A percentile compares a stretch with the other conserved stretches of the same genome.
These are phyloP conservation scores for Fusarium mexicanum DNA, from an alignment of 2,329 filamentous ascomycete genomes.

Conservation along the genomic window DNA sequence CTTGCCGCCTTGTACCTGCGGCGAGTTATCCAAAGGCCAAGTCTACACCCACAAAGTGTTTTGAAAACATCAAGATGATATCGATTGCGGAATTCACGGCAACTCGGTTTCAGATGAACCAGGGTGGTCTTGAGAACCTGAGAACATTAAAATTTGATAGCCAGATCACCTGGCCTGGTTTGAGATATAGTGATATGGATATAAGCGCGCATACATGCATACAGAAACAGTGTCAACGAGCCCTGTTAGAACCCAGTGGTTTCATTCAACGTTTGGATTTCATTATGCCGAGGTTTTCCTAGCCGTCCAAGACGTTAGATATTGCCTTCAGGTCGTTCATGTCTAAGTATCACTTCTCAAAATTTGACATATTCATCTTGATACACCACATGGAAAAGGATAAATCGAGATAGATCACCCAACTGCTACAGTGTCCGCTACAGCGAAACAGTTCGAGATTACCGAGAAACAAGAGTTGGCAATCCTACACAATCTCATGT, in stretches of 20 bases:
- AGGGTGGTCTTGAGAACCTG: neutral
- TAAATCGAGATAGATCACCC: neutral
- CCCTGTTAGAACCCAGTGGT: neutral
- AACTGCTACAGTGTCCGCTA: neutral
- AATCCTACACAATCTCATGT: neutral
- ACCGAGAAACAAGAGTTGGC: neutral
- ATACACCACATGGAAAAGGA: neutral
- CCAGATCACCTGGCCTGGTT: neutral
- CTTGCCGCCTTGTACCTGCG: neutral
- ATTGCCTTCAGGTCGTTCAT: neutral
- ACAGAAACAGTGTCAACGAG: neutral
- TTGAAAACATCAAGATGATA: slow-evolving; percentile 11
- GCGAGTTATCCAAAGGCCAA: neutral
- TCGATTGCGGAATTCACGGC: neutral
- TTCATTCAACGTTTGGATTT: neutral
- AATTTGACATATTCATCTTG: neutral
- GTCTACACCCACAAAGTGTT: neutral
- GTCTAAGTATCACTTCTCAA: neutral
- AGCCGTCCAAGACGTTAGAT: neutral
- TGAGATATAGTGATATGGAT: neutral
- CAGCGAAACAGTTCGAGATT: neutral
- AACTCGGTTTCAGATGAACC: neutral
- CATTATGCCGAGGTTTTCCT: neutral
- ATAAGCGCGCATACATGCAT: neutral
- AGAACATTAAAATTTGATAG: neutral